phyloP scores from a whole-genome alignment of 129 eudicot species.

The sunflower (Helianthus annuus) region DNA sequence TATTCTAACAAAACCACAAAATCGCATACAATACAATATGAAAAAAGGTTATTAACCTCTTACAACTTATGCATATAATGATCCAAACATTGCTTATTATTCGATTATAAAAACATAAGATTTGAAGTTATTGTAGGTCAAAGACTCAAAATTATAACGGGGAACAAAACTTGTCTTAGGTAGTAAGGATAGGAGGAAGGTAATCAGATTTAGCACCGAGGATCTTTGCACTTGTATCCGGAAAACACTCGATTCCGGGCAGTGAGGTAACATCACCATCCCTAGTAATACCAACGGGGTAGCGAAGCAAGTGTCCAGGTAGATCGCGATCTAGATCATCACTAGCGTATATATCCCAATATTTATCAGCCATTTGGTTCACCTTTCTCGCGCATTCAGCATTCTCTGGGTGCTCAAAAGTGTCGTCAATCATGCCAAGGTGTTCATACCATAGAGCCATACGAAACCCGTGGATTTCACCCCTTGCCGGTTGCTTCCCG shows the following conservation, averaged over 20 bases:
- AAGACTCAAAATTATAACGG: too few relatives aligned
- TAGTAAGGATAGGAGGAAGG: constrained; percentile 77
- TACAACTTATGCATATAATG: constrained; percentile 5
- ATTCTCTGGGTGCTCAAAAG: constrained; percentile 57
- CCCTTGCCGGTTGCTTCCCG: constrained; percentile 56
- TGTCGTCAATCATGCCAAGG: constrained; percentile 71
- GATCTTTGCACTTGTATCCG: constrained; percentile 70
- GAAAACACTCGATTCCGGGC: constrained; percentile 62
- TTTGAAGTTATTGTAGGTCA: background rate
- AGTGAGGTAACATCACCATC: constrained; percentile 57
- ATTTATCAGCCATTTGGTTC: constrained; percentile 65
- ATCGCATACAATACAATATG: constrained; percentile 3
- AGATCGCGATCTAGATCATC: constrained; percentile 58
- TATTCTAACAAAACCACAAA: background rate
- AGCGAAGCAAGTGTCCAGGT: constrained; percentile 79
- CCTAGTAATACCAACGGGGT: constrained; percentile 58
- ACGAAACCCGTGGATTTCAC: constrained; percentile 70
- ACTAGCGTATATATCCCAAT: constrained; percentile 67
- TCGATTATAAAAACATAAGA: background rate
- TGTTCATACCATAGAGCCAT: constrained; percentile 90
- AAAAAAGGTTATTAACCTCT: constrained; percentile 18
- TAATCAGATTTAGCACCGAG: constrained; percentile 70
- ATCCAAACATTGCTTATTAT: constrained; percentile 32
- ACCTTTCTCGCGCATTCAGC: constrained; percentile 57
- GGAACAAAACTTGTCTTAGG: constrained; percentile 27